A percentile compares a stretch with the other conserved stretches of the same genome.
phyloP scores from a whole-genome alignment of 2,329 filamentous ascomycete genomes.

The Calonectria ilicicola region DNA sequence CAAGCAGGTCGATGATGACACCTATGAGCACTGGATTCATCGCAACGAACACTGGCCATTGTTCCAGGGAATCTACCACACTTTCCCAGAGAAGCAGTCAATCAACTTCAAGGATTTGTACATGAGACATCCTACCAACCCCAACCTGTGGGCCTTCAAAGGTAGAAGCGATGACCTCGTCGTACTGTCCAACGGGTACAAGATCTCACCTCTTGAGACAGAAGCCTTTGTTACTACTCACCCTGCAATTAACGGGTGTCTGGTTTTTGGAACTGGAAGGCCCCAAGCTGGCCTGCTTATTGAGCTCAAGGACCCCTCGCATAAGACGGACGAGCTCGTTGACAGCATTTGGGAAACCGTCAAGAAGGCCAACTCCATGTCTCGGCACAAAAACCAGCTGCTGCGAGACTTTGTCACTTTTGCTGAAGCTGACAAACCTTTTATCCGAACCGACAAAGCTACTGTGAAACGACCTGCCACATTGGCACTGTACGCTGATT shows the following conservation, averaged over 20 bases:
- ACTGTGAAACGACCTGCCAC: slow-evolving; percentile 57
- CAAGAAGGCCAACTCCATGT: slow-evolving; percentile 54
- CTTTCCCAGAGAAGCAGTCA: slow-evolving; percentile 41
- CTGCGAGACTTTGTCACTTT: slow-evolving; percentile 56
- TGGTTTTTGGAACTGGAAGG: slow-evolving; percentile 43
- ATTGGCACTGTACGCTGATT: slow-evolving; percentile 52
- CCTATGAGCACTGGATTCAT: slow-evolving; percentile 49
- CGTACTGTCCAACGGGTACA: slow-evolving; percentile 47
- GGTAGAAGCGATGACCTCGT: slow-evolving; percentile 47
- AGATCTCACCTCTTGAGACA: slow-evolving; percentile 46
- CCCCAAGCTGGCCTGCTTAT: slow-evolving; percentile 43
- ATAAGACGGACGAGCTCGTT: slow-evolving; percentile 44
- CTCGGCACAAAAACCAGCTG: slow-evolving; percentile 56
- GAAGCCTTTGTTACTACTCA: slow-evolving; percentile 44
- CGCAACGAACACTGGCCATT: slow-evolving; percentile 44
- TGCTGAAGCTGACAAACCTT: slow-evolving; percentile 54
- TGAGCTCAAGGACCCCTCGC: slow-evolving; percentile 39
- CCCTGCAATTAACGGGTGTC: slow-evolving; percentile 41
- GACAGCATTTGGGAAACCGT: slow-evolving; percentile 59
- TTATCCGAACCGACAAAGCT: slow-evolving; percentile 59
- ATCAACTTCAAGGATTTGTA: slow-evolving; percentile 49
- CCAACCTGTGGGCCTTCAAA: slow-evolving; percentile 44
- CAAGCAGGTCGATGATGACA: slow-evolving; percentile 43
- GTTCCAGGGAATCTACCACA: slow-evolving; percentile 50
- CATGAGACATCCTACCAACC: slow-evolving; percentile 41